Percentiles rank a stretch among this genome's conserved stretches.
These are phyloP conservation scores for Cynara cardunculus DNA, from an alignment of 129 eudicot species.

Conservation along the genomic window DNA sequence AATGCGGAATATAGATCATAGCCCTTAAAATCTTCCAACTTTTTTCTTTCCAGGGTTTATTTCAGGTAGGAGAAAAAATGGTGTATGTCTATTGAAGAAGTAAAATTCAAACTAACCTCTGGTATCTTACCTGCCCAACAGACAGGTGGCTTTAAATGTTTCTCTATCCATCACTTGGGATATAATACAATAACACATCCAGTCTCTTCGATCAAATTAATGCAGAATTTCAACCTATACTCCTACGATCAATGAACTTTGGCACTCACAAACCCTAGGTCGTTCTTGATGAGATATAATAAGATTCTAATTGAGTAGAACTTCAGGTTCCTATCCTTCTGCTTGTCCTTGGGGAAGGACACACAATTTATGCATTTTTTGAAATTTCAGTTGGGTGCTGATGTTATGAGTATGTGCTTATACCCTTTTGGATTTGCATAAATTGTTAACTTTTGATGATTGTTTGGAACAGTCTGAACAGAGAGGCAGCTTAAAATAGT, in stretches of 20 bases:
- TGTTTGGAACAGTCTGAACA: background rate
- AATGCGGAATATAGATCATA: background rate
- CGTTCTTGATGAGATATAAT: background rate
- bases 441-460: background rate
- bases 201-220: background rate
- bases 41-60: background rate
- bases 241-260: background rate
- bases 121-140: background rate
- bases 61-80: background rate
- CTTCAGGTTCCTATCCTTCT: background rate
- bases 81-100: background rate
- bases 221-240: background rate
- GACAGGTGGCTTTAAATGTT: background rate
- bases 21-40: background rate
- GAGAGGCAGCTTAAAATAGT: constrained; percentile 8
- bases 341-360: background rate
- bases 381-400: background rate
- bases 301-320: background rate
- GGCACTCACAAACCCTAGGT: background rate
- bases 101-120: background rate
- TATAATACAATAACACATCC: background rate
- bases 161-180: background rate
- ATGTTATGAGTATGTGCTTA: background rate
- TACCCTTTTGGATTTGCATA: background rate
- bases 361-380: background rate